Conservation (phyloP, 164 flowering plant species). For the Vitis labrusca region DNA sequence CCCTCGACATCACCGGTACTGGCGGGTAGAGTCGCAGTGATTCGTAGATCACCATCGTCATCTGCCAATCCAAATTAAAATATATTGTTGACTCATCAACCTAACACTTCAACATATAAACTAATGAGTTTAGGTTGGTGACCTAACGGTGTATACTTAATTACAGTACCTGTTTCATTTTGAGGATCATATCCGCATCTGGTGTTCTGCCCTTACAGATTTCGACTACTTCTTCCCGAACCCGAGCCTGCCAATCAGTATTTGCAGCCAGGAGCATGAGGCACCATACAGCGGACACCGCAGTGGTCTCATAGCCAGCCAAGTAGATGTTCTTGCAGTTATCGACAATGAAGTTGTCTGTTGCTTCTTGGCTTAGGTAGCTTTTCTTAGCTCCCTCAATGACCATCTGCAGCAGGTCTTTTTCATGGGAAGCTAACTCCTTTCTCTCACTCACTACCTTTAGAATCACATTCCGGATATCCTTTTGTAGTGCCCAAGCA, state of each 20-base stretch:
- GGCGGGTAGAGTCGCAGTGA: constrained; percentile 31
- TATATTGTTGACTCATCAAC: neutral
- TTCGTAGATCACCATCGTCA: constrained; percentile 33
- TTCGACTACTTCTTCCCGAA: constrained; percentile 16
- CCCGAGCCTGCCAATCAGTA: constrained; percentile 22
- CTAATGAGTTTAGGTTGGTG: neutral
- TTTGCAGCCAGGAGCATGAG: constrained; percentile 20
- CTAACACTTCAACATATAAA: neutral
- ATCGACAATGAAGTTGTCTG: constrained; percentile 16
- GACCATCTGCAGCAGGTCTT: constrained; percentile 17
- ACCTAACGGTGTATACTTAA: neutral
- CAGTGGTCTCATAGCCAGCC: constrained; percentile 35
- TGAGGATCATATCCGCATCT: constrained; percentile 15
- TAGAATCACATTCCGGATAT: constrained; percentile 32
- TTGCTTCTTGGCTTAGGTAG: neutral
- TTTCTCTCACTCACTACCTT: constrained; percentile 33
- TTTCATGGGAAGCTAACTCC: constrained; percentile 2
- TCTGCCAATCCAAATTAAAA: constrained; percentile 10
- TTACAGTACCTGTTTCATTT: constrained; percentile 17
- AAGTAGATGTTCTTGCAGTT: constrained; percentile 25
- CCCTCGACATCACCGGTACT: constrained; percentile 11
- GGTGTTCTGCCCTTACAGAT: constrained; percentile 1
- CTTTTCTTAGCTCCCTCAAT: constrained; percentile 3
- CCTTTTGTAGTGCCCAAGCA: constrained; percentile 44
- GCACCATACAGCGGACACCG: constrained; percentile 14